Percentiles rank a stretch among this genome's conserved stretches.
Conservation (phyloP, 2,329 filamentous ascomycete genomes). For the Acephala macrosclerotiorum region DNA sequence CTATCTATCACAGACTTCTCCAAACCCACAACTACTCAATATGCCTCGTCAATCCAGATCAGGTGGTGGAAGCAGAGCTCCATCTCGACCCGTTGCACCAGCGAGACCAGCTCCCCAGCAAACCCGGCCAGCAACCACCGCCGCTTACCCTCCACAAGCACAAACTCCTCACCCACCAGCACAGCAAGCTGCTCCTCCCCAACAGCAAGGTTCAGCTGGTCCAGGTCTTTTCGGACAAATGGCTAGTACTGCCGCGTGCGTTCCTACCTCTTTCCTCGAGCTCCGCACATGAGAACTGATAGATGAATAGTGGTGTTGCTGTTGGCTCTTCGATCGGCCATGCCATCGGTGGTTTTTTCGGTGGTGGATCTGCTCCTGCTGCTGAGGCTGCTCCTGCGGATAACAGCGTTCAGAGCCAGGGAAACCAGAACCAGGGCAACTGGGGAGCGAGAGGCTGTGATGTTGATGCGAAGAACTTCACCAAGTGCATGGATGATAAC, state of each 20-base stretch:
- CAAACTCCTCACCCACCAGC: constrained; percentile 55
- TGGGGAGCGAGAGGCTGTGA: constrained; percentile 74
- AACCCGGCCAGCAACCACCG: constrained; percentile 74
- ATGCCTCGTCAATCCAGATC: constrained; percentile 84
- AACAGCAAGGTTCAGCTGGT: constrained; percentile 59
- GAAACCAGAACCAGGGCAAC: constrained; percentile 58
- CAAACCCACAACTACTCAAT: constrained; percentile 41
- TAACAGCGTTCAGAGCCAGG: constrained; percentile 58
- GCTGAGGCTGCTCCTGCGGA: constrained; percentile 53
- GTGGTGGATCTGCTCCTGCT: constrained; percentile 70
- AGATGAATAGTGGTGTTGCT: constrained; percentile 81
- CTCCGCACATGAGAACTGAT: not conserved
- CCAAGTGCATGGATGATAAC: constrained; percentile 96
- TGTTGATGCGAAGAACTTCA: constrained; percentile 83
- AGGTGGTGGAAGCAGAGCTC: constrained; percentile 62
- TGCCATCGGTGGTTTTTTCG: constrained; percentile 89
- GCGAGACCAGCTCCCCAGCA: constrained; percentile 66
- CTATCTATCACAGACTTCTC: not conserved
- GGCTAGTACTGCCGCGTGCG: constrained; percentile 97
- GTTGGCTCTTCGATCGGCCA: constrained; percentile 96
- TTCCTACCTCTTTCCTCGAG: constrained; percentile 40
- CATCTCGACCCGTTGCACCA: constrained; percentile 70
- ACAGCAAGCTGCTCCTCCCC: constrained; percentile 52
- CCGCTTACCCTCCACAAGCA: constrained; percentile 57
- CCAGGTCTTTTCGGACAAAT: constrained; percentile 95